Conservation (phyloP, 1,284 basidiomycete genomes). For the Ustilago trichophora region DNA sequence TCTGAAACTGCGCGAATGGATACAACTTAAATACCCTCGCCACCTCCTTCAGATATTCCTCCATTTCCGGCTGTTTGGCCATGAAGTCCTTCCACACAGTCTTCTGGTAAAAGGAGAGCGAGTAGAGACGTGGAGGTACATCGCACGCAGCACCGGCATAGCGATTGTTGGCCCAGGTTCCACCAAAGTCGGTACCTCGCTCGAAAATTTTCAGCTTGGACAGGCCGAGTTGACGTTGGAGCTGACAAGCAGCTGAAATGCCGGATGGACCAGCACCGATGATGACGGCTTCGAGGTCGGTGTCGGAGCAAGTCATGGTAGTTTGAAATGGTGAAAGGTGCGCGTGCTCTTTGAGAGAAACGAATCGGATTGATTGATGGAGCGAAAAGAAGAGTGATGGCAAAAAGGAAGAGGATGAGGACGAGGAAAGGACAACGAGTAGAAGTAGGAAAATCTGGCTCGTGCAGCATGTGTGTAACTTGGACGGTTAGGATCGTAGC, state of each 20-base stretch:
- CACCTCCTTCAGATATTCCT: constrained; percentile 35
- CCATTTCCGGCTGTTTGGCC: constrained; percentile 40
- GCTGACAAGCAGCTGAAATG: constrained; percentile 29
- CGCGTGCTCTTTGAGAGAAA: too few relatives aligned
- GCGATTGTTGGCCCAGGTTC: constrained; percentile 49
- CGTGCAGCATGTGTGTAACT: too few relatives aligned
- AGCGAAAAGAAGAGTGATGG: not conserved
- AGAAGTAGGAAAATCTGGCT: too few relatives aligned
- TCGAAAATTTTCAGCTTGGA: constrained; percentile 38
- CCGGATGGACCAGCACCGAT: constrained; percentile 42
- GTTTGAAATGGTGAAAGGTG: not conserved
- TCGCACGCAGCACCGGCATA: constrained; percentile 53
- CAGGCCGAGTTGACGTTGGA: constrained; percentile 31
- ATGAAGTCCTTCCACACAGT: constrained; percentile 28
- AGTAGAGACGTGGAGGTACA: constrained; percentile 53
- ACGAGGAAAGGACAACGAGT: too few relatives aligned
- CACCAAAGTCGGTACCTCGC: constrained; percentile 24
- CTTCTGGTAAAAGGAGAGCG: constrained; percentile 37
- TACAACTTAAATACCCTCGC: constrained; percentile 26
- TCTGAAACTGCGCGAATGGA: constrained; percentile 24
- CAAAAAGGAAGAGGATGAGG: not conserved
- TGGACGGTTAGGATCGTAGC: too few relatives aligned
- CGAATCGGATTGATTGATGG: not conserved
- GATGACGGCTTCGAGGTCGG: constrained; percentile 42
- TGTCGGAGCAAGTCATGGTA: constrained; percentile 7